These are phyloP conservation scores for Emmonsia crescens DNA, from an alignment of 2,329 filamentous ascomycete genomes.

Conservation along the genomic window DNA sequence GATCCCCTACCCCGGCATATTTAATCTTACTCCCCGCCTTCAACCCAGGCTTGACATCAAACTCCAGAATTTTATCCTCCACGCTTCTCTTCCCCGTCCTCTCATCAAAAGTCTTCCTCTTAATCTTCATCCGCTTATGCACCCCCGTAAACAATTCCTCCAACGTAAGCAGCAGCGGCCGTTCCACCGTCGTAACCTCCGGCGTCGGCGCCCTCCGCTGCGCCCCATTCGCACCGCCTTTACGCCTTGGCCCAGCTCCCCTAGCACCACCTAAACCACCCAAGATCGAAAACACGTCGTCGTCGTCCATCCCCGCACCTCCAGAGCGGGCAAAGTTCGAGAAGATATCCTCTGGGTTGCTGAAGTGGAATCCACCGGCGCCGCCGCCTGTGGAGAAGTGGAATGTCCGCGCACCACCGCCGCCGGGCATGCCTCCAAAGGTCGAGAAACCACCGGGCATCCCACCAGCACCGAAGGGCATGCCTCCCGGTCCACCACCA, in stretches of 20 bases:
- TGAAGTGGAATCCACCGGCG: slow-evolving; percentile 67
- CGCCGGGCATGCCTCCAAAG: slow-evolving; percentile 43
- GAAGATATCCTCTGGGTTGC: slow-evolving; percentile 74
- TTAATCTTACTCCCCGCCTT: slow-evolving; percentile 98
- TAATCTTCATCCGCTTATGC: slow-evolving; percentile 97
- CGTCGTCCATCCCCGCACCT: slow-evolving; percentile 42
- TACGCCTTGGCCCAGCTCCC: slow-evolving; percentile 25
- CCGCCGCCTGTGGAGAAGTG: slow-evolving; percentile 41
- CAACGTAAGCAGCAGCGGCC: slow-evolving; percentile 65
- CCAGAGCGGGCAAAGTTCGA: slow-evolving; percentile 62
- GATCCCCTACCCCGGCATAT: slow-evolving; percentile 93
- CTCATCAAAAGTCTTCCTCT: slow-evolving; percentile 84
- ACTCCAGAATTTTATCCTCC: slow-evolving; percentile 83
- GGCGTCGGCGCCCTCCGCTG: slow-evolving; percentile 45
- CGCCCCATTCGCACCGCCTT: slow-evolving; percentile 24
- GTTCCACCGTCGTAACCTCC: slow-evolving; percentile 85
- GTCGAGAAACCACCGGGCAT: slow-evolving; percentile 43
- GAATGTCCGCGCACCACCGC: slow-evolving; percentile 36
- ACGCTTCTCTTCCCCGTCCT: slow-evolving; percentile 69
- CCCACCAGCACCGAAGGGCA: slow-evolving; percentile 43
- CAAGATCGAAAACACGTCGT: slow-evolving; percentile 47
- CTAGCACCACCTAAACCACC: slow-evolving; percentile 36
- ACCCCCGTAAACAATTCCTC: slow-evolving; percentile 82
- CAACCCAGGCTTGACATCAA: slow-evolving; percentile 88
- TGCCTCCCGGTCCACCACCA: slow-evolving; percentile 24